Conservation (phyloP, 257 asterid genomes). For the Solanum sparsipilum region DNA sequence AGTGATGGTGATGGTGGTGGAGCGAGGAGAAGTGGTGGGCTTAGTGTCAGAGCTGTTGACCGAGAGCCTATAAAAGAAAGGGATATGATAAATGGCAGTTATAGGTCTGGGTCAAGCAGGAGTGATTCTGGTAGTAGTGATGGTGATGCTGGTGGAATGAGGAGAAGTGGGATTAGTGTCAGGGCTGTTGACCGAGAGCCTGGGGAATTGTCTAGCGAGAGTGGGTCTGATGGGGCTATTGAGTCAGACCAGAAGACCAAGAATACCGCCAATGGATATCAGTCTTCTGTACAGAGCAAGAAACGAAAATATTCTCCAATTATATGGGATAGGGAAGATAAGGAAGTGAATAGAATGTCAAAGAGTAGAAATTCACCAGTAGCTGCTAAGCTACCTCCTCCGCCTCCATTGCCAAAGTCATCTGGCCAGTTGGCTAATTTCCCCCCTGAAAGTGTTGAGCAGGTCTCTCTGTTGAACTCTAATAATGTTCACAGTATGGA, state of each 20-base stretch:
- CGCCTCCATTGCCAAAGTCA: conserved; percentile 22
- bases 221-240: conserved; percentile 60
- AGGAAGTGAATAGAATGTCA: conserved; percentile 19
- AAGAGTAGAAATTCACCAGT: conserved; percentile 22
- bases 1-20: conserved; percentile 28
- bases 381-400: conserved; percentile 17
- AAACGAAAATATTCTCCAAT: conserved; percentile 80
- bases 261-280: conserved; percentile 29
- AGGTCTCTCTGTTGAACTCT: conserved; percentile 11
- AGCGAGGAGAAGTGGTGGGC: conserved; percentile 15
- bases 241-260: conserved; percentile 33
- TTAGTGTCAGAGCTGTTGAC: conserved; percentile 20
- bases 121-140: conserved; percentile 42
- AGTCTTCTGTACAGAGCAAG: conserved; percentile 22
- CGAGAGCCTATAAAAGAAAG: conserved; percentile 62
- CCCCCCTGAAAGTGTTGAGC: conserved; percentile 7
- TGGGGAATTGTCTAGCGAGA: conserved; percentile 77
- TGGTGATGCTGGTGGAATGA: conserved; percentile 23
- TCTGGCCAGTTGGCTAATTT: conserved; percentile 10
- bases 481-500: conserved; percentile 12
- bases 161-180: conserved; percentile 18
- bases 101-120: conserved; percentile 33
- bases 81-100: conserved; percentile 32
- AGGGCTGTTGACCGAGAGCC: conserved; percentile 53
- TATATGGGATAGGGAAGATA: conserved; percentile 79